Evolutionary conservation across 2,329 filamentous ascomycete species (phyloP), one percentile per base, ranked within the genome.

Genomic region (Sporothrix variecibatus): DNA sequence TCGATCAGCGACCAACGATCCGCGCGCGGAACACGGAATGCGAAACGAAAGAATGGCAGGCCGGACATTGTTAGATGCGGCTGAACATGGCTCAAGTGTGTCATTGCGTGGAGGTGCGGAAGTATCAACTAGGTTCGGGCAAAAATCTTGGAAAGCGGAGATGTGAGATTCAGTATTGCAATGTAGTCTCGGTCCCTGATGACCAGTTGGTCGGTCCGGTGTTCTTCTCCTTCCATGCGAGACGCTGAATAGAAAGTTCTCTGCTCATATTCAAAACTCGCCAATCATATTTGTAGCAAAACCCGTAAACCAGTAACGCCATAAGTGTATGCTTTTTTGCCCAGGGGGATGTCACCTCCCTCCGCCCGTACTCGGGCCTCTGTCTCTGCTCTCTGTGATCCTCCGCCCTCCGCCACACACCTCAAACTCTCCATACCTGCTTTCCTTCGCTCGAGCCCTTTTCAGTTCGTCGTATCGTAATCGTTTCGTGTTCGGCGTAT

Each of bases 21-120:
- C 34, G 77, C 62, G n/a, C n/a, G 34, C 49, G 38, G 43, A 73
- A 43, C 34, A 34, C 43, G 40, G 40, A 28, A 31, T 20, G 49
- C 28, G 4, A 11, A 58, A 56, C 11, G 23, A 15, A 15, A 8
- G 34, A 51, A 26, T 9, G 43, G 40, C 40, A 9, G 38, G 40
- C 40, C 38, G 43, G 26, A n/a, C 43, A 20, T 31, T 31, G 31
- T 15, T 68, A 68, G 65, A 68, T 34, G 43, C 65, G 26, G 34
- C 46, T 56, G 28, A n/a, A 60, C 23, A 67, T n/a, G 43, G 46
- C 38, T 23, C 51, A 40, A 40, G 28, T 40, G 28, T 28, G 26
- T 56, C 51, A 56, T 28, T 34, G 34, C 34, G 8, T 34, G 5
- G 34, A 65, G 40, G 20, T 26, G 20, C 28, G 20, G 31, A 70